Percentiles rank a stretch among this genome's conserved stretches.
phyloP scores from a whole-genome alignment of 306 rosid genomes.

The Cucurbita argyrosperma region DNA sequence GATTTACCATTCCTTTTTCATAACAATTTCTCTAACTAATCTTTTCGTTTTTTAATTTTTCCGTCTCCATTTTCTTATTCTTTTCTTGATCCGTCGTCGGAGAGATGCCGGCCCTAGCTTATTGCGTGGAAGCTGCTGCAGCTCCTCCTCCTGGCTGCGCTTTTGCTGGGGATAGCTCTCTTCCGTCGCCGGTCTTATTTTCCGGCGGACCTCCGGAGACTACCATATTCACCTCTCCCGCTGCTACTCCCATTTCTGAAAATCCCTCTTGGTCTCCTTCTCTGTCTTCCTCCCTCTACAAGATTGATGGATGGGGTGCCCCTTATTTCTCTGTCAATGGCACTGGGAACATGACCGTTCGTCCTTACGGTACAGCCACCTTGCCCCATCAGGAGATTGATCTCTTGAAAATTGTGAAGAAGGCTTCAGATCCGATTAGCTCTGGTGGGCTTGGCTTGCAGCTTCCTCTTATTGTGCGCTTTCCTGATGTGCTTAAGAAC shows the following conservation, averaged over 20 bases:
- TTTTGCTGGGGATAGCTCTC: constrained; percentile 45
- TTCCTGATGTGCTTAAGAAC: constrained; percentile 65
- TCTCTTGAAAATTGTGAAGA: constrained; percentile 60
- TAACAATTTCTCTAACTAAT: constrained; percentile 17
- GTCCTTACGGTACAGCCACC: constrained; percentile 46
- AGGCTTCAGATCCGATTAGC: constrained; percentile 51
- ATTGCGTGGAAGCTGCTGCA: constrained; percentile 60
- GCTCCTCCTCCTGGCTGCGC: constrained; percentile 67
- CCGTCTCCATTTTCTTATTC: not conserved
- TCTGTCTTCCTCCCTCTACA: constrained; percentile 43
- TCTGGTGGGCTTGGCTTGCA: constrained; percentile 60
- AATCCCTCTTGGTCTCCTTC: constrained; percentile 51
- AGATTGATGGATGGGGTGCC: constrained; percentile 60
- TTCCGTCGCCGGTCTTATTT: constrained; percentile 45
- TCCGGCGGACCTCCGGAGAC: constrained; percentile 26
- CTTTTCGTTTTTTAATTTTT: not conserved
- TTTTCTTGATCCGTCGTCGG: constrained; percentile 19
- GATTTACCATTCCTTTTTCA: not conserved
- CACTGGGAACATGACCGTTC: constrained; percentile 58
- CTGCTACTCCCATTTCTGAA: constrained; percentile 3
- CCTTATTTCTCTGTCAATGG: constrained; percentile 57
- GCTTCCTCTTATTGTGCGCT: constrained; percentile 62
- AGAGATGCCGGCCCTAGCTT: constrained; percentile 89
- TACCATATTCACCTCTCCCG: not conserved
- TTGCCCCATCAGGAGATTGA: constrained; percentile 78